Evolutionary conservation across 345 rosid species (phyloP).

Genomic region (Excoecaria agallocha): DNA sequence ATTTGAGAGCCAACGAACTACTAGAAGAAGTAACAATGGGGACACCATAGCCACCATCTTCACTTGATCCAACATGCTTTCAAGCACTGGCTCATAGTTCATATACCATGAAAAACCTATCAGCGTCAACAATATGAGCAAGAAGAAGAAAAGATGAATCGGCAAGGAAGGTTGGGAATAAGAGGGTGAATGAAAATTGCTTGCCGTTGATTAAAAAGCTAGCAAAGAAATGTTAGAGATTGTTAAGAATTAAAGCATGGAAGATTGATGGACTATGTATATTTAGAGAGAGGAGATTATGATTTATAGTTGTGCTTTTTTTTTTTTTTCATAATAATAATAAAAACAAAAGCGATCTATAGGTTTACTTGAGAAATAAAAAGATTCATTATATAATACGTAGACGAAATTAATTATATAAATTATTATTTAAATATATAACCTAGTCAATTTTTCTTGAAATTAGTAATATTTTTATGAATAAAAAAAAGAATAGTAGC

Average conservation of each 20-base stretch:
- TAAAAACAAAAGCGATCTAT: not conserved
- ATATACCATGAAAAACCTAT: conserved; percentile 48
- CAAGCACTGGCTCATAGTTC: conserved; percentile 49
- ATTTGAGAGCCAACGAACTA: conserved; percentile 45
- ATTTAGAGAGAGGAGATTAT: not conserved
- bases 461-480: no score
- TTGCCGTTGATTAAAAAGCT: conserved; percentile 26
- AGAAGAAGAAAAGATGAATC: conserved; percentile 48
- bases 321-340: no score
- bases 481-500: no score
- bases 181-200: conserved; percentile 19
- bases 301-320: not conserved
- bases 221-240: no score
- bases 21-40: conserved; percentile 44
- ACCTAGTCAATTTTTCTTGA: no score
- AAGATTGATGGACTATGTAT: no score
- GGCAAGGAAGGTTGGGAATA: conserved; percentile 33
- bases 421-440: no score
- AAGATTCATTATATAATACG: no score
- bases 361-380: not conserved
- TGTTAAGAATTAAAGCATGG: not conserved
- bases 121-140: conserved; percentile 38
- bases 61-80: conserved; percentile 43
- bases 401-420: no score
- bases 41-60: conserved; percentile 45